Evolutionary conservation across 495 filamentous ascomycete genomes (phyloP), one percentile per base, ranked within the genome.

Genomic region (Aspergillus sclerotiicarbonarius): DNA sequence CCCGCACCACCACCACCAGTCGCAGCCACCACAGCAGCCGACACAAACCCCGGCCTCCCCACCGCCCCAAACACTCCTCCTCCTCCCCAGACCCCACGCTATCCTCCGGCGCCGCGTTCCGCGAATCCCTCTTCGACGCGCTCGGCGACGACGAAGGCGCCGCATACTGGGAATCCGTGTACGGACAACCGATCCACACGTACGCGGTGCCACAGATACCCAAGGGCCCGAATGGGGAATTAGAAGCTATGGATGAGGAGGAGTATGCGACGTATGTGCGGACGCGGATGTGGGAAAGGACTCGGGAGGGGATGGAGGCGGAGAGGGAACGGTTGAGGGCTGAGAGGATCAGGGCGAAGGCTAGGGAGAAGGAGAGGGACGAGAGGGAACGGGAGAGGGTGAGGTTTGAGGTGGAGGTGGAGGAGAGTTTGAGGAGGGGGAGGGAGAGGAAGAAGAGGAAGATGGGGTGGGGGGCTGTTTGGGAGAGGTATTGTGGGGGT

Each of bases 111-210:
- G 73, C 79, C 9, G 92, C 92, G 15, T 98, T 98, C 72, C 87
- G 90, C 25, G 90, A 96, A 75, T 94, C 90, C n/a, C 85, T 98
- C 48, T 96, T 98, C 78, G 94, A 98, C 71, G 94, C 94, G n/a
- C 86, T 98, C 70, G 95, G 92, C 39, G 94, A 98, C 72, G 94
- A 98, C 73, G 94, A 98, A 75, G 94, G 94, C 37, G 94, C 94
- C 43, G 84, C 83, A 33, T 98, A 90, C 76, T 98, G 94, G 94
- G 88, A 96, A 68, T 82, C 84, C 33, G 91, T 98, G 50, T 98
- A 96, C 72, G 92, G 92, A 13, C 92, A 98, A 66, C 93, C 93
- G 0, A 89, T 98, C 52, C 87, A 90, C 63, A 80, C 68, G 4
- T 91, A 88, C 60, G 66, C 82, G 1, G 60, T 70, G 0, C 76